phyloP scores from a whole-genome alignment of 2,329 filamentous ascomycete genomes.

The Hymenoscyphus fraxineus region DNA sequence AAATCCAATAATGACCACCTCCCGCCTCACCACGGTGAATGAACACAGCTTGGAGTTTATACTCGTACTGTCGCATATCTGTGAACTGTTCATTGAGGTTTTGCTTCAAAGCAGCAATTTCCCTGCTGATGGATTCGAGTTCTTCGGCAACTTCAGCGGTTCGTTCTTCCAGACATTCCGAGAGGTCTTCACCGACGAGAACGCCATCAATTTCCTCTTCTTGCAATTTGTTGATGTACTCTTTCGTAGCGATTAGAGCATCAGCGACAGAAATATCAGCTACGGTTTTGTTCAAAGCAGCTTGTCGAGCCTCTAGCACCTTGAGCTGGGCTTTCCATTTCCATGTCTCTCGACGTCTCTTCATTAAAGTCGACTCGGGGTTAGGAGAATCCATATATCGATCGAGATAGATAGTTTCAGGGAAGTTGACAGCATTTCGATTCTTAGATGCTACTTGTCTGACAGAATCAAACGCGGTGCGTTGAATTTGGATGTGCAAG shows the following conservation, averaged over 20 bases:
- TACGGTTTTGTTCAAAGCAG: slow-evolving; percentile 25
- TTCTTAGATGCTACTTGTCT: slow-evolving; percentile 64
- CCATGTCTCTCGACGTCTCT: slow-evolving; percentile 69
- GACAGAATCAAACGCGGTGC: slow-evolving; percentile 67
- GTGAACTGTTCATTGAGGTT: slow-evolving; percentile 54
- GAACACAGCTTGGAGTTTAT: slow-evolving; percentile 86
- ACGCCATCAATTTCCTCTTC: slow-evolving; percentile 41
- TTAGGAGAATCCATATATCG: slow-evolving; percentile 72
- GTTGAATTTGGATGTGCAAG: slow-evolving; percentile 84
- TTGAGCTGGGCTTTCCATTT: slow-evolving; percentile 63
- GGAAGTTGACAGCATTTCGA: slow-evolving; percentile 72
- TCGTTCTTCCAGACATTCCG: slow-evolving; percentile 42
- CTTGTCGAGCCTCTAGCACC: slow-evolving; percentile 44
- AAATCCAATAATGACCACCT: slow-evolving; percentile 89
- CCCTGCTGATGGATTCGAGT: slow-evolving; percentile 41
- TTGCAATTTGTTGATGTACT: slow-evolving; percentile 42
- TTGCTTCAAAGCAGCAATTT: slow-evolving; percentile 44
- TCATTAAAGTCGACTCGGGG: slow-evolving; percentile 55
- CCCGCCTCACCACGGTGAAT: slow-evolving; percentile 73
- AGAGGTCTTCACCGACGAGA: slow-evolving; percentile 40
- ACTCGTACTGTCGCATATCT: slow-evolving; percentile 62
- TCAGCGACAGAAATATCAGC: slow-evolving; percentile 29
- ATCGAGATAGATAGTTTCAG: slow-evolving; percentile 79
- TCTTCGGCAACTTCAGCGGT: slow-evolving; percentile 43
- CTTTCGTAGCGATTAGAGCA: slow-evolving; percentile 33